phyloP scores from a whole-genome alignment of 1,284 basidiomycete genomes.

The Melampsora larici-populina region DNA sequence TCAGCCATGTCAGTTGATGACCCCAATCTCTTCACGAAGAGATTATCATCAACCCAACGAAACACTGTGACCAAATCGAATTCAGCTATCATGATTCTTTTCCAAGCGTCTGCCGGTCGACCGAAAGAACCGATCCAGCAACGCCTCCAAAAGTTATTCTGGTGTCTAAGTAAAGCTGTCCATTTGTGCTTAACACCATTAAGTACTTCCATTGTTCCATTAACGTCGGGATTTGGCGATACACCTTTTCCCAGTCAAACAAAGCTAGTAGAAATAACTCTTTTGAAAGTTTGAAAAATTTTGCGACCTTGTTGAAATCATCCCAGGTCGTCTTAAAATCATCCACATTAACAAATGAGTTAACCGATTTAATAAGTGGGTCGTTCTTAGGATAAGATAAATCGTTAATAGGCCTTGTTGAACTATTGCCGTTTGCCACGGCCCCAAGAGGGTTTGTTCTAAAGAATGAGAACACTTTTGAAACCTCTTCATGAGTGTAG shows the following conservation, averaged over 20 bases:
- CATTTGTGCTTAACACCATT: background rate
- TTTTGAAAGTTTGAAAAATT: background rate
- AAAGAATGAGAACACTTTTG: background rate
- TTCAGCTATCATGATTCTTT: no score
- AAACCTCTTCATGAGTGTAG: background rate
- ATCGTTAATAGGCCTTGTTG: background rate
- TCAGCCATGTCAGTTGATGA: background rate
- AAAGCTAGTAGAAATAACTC: background rate
- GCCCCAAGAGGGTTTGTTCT: background rate
- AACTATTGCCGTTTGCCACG: background rate
- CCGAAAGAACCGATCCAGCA: background rate
- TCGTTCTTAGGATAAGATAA: background rate
- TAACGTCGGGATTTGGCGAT: background rate
- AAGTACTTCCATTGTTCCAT: background rate
- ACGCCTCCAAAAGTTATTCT: background rate
- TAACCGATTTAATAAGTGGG: background rate
- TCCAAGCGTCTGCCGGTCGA: no score
- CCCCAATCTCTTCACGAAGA: background rate
- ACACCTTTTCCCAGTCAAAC: conserved; percentile 5
- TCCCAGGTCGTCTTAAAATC: conserved; percentile 16
- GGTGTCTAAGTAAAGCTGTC: background rate
- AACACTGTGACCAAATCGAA: no score
- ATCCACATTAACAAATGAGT: background rate
- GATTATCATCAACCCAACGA: no score
- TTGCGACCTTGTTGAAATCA: background rate